phyloP scores from a whole-genome alignment of 345 rosid genomes.

The Ricinus communis region DNA sequence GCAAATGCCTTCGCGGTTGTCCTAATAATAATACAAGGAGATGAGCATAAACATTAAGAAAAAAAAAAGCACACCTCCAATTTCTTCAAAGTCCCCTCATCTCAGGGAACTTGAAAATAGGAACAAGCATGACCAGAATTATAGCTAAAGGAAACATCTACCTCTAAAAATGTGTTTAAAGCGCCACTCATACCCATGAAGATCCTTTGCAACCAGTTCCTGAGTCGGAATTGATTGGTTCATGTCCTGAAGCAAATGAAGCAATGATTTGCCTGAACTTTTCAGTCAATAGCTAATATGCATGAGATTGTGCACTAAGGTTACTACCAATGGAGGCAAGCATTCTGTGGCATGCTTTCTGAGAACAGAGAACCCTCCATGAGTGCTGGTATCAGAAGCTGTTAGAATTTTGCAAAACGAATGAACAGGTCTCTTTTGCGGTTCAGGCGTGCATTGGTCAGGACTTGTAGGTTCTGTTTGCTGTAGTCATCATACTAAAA shows the following conservation, averaged over 20 bases:
- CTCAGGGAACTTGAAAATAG: background rate
- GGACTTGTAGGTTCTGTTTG: conserved; percentile 55
- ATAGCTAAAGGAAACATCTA: conserved; percentile 14
- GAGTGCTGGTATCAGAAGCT: conserved; percentile 97
- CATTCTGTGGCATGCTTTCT: conserved; percentile 89
- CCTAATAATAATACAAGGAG: conserved; percentile 35
- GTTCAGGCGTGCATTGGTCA: conserved; percentile 46
- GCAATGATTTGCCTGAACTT: background rate
- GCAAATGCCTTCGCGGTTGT: conserved; percentile 89
- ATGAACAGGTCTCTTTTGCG: conserved; percentile 49
- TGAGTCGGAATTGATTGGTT: conserved; percentile 83
- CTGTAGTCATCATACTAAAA: conserved; percentile 26
- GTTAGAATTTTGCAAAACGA: conserved; percentile 88
- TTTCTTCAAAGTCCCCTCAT: background rate
- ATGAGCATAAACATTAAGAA: too few relatives aligned
- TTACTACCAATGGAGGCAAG: conserved; percentile 81
- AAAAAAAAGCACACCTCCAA: background rate
- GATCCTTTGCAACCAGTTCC: conserved; percentile 88
- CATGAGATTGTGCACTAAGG: background rate
- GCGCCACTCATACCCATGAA: conserved; percentile 90
- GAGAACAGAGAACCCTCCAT: conserved; percentile 93
- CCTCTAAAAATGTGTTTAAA: conserved; percentile 96
- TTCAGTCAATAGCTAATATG: background rate
- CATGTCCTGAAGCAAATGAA: conserved; percentile 61
- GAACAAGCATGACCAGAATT: background rate